A percentile compares a stretch with the other conserved stretches of the same genome.
These are phyloP conservation scores for Rhodomyrtus tomentosa DNA, from an alignment of 345 rosid genomes.

Conservation along the genomic window DNA sequence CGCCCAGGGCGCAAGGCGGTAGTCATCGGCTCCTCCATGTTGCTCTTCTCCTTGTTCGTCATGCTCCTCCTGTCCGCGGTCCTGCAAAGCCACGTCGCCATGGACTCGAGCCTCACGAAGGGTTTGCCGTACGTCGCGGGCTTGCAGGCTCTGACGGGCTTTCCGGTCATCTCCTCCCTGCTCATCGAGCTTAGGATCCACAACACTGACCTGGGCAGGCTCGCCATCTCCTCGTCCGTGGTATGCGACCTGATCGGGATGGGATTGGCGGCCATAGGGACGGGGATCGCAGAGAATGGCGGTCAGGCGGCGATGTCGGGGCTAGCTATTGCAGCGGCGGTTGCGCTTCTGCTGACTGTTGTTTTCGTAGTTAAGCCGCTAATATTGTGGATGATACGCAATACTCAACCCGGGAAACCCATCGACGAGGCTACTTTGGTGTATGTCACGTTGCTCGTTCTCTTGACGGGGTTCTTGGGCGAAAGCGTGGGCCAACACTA, in stretches of 20 bases:
- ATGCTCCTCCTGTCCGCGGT: neutral
- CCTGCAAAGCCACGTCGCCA: neutral
- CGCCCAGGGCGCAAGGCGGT: slow-evolving; percentile 9
- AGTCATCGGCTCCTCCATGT: slow-evolving; percentile 8
- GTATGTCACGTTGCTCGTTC: neutral
- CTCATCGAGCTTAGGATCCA: slow-evolving; percentile 21
- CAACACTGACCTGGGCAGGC: slow-evolving; percentile 28
- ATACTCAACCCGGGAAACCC: slow-evolving; percentile 10
- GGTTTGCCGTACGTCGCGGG: neutral
- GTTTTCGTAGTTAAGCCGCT: slow-evolving; percentile 11
- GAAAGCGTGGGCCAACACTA: slow-evolving; percentile 8
- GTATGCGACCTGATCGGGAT: slow-evolving; percentile 7
- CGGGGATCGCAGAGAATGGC: neutral
- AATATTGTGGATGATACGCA: slow-evolving; percentile 10
- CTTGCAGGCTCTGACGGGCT: slow-evolving; percentile 14
- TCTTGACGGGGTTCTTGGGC: neutral
- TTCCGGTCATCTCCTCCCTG: slow-evolving; percentile 20
- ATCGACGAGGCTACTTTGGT: neutral
- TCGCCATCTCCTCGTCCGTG: slow-evolving; percentile 23
- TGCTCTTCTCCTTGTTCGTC: neutral
- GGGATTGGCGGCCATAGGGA: neutral
- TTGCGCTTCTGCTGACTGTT: neutral
- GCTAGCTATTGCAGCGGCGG: neutral
- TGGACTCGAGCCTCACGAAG: neutral
- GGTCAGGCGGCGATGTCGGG: neutral